Evolutionary conservation across 106 monocot species (phyloP).

Genomic region (Dendrobium nobile): DNA sequence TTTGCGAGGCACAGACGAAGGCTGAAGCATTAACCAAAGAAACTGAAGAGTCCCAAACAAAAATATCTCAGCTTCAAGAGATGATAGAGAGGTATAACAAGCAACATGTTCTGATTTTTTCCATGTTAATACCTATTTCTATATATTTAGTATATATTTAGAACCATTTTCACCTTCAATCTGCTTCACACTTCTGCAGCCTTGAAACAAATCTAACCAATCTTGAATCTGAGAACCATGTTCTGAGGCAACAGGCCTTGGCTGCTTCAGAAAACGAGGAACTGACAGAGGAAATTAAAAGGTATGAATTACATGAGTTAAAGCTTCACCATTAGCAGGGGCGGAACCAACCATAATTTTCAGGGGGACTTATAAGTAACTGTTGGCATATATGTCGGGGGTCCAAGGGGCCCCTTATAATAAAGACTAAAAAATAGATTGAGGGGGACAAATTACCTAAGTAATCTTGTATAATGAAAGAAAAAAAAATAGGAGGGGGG

Average conservation of each 20-base stretch:
- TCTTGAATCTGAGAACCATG: slow-evolving; percentile 83
- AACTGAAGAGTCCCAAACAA: slow-evolving; percentile 50
- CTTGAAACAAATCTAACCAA: slow-evolving; percentile 63
- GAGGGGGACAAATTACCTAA: no score
- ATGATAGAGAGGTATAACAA: slow-evolving; percentile 61
- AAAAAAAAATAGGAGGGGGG: no score
- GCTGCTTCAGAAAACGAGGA: slow-evolving; percentile 60
- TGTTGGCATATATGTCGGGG: no score
- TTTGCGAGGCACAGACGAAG: slow-evolving; percentile 45
- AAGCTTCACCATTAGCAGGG: not conserved
- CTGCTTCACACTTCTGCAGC: slow-evolving; percentile 28
- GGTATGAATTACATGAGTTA: slow-evolving; percentile 21
- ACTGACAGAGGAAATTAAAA: slow-evolving; percentile 68
- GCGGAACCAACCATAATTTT: no score
- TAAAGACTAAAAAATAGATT: no score
- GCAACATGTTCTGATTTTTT: not conserved
- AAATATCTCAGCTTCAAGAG: slow-evolving; percentile 67
- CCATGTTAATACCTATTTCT: not conserved
- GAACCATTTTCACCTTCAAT: not conserved
- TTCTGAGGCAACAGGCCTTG: slow-evolving; percentile 79
- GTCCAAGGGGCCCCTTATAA: no score
- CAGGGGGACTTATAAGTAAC: no score
- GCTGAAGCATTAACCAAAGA: slow-evolving; percentile 53
- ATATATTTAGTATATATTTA: not conserved
- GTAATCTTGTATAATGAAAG: no score